phyloP scores from a whole-genome alignment of 169 alveolate genomes.

The Cryptosporidium meleagridis region DNA sequence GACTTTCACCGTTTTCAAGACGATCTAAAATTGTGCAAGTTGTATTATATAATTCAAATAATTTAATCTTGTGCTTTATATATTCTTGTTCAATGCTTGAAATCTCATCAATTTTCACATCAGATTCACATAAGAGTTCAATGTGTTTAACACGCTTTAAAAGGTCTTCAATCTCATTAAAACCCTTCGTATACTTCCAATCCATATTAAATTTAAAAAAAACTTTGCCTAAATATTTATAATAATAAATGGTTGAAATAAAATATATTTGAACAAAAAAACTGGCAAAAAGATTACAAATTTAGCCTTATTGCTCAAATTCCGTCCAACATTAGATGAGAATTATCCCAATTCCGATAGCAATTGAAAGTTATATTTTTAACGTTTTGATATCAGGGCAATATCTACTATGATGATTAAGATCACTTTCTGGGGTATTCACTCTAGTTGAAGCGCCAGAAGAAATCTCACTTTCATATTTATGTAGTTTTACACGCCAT shows the following conservation, averaged over 20 bases:
- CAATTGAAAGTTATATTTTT: background rate
- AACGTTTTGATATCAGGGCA: background rate
- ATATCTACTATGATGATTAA: background rate
- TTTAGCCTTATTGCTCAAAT: background rate
- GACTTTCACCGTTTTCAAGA: background rate
- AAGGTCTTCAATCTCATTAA: constrained; percentile 24
- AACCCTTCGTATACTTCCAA: constrained; percentile 3
- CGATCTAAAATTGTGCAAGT: constrained; percentile 8
- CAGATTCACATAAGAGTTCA: constrained; percentile 5
- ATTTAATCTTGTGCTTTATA: constrained; percentile 20
- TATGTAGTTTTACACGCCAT: constrained; percentile 80
- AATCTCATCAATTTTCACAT: background rate
- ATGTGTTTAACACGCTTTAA: constrained; percentile 10
- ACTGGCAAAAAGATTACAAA: too few species aligned
- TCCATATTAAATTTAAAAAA: background rate
- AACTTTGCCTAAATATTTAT: too few species aligned
- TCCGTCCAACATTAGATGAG: background rate
- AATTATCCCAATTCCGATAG: background rate
- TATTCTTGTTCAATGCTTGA: constrained; percentile 6
- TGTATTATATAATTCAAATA: constrained; percentile 31
- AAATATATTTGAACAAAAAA: background rate
- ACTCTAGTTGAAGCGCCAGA: constrained; percentile 74
- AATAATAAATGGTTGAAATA: background rate
- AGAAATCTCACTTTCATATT: constrained; percentile 73
- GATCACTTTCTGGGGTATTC: constrained; percentile 12